Evolutionary conservation across 2,329 filamentous ascomycete species (phyloP).

Genomic region (Ophiocordyceps robertsii): DNA sequence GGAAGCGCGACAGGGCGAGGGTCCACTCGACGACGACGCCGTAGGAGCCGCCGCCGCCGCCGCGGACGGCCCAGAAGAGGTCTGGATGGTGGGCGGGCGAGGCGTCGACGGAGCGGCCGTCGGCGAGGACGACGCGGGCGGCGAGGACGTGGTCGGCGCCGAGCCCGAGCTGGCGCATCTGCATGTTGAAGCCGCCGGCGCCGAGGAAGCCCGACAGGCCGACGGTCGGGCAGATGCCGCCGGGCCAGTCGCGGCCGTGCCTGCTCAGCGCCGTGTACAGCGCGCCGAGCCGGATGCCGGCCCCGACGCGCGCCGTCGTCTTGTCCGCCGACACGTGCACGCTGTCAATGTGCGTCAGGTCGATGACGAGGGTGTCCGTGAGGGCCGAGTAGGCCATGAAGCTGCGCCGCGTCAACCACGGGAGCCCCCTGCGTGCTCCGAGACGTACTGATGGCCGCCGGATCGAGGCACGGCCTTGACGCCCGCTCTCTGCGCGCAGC

Average conservation of each 20-base stretch:
- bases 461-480: constrained; percentile 5
- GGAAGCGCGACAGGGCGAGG: constrained; percentile 4
- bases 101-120: constrained; percentile 10
- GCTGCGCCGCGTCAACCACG: constrained; percentile 13
- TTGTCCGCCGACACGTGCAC: constrained; percentile 4
- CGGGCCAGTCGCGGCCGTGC: constrained; percentile 4
- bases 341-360: constrained; percentile 7
- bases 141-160: constrained; percentile 15
- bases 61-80: constrained; percentile 16
- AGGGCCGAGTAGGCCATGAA: constrained; percentile 4
- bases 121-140: constrained; percentile 15
- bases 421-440: neutral
- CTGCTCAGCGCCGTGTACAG: constrained; percentile 5
- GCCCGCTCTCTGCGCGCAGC: constrained; percentile 3
- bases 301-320: constrained; percentile 4
- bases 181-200: constrained; percentile 17
- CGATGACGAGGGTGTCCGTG: constrained; percentile 4
- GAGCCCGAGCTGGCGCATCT: constrained; percentile 14
- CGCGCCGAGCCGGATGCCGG: constrained; percentile 7
- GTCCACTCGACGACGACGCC: constrained; percentile 15
- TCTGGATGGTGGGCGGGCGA: constrained; percentile 11
- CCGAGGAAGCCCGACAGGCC: constrained; percentile 14
- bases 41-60: constrained; percentile 18
- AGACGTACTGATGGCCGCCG: constrained; percentile 4
- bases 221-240: constrained; percentile 10